Evolutionary conservation across 2,329 filamentous ascomycete species (phyloP), one percentile per base, ranked within the genome.

Genomic region (Fusarium redolens): DNA sequence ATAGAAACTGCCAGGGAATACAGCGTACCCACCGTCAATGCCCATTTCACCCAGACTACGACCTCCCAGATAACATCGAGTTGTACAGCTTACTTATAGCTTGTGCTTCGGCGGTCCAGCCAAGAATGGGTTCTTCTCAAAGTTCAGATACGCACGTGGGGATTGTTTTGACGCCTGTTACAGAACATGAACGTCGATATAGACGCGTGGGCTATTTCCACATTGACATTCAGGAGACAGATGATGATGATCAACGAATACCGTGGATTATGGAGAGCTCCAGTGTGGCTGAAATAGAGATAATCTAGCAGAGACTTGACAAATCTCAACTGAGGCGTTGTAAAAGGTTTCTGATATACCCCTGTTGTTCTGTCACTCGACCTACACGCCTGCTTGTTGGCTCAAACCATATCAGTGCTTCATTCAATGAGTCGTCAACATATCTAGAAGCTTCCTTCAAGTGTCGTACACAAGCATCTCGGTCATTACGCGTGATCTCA

Each of bases 371-470:
- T 43, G 10, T 41, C 14, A 55, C 37, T 43, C 51, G 51, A 14
- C 51, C 20, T 30, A 55, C 25, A 31, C 51, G 51, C 25, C 25
- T 18, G 18, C 51, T 55, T 40, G 37, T 55, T 17, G 51, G 51
- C 51, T 55, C 51, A 22, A 55, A 55, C 51, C 51, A 55, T 43
- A 55, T 43, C 7, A 55, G 35, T 43, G 51, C 51, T 55, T 55
- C 51, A 22, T 55, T 55, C 15, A 55, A 31, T 30, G 51, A 40
- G 18, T 43, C 51, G 12, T 55, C 51, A 55, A 55, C 37, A 55
- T 55, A 55, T 30, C 25, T 20, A 55, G 37, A 22, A 10, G 51
- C 51, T n/a, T 55, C 5, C 20, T 43, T 35, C 11, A 55, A 43
- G 51, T 55, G 51, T 22, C 15, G 7, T 28, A 43, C 15, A 28